Conservation (phyloP, 2,329 filamentous ascomycete species). For the Catunica adiposa region DNA sequence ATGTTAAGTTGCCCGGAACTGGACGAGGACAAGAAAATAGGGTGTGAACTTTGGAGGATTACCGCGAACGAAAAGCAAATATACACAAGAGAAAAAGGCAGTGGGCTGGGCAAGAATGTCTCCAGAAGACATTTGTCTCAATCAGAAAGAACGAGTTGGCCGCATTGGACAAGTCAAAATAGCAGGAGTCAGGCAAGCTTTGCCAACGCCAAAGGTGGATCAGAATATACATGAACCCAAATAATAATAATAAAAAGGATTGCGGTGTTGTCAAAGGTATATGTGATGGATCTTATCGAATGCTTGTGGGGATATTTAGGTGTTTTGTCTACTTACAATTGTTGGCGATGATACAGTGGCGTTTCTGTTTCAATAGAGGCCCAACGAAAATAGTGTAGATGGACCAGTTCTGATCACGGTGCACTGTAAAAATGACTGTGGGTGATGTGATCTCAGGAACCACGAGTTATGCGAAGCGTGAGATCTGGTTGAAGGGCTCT, state of each 20-base stretch:
- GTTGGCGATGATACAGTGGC: not conserved
- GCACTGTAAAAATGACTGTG: not conserved
- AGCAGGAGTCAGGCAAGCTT: constrained; percentile 2
- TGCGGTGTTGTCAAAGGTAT: not conserved
- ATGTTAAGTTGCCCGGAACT: not conserved
- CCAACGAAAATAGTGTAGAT: not conserved
- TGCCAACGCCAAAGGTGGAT: too few species aligned
- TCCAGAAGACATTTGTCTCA: not conserved
- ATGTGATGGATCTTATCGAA: not conserved
- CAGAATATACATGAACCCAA: not conserved
- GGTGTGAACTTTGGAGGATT: not conserved
- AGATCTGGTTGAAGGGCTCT: not conserved
- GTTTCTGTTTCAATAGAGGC: not conserved
- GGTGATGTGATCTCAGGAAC: constrained; percentile 3
- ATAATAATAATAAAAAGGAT: too few species aligned
- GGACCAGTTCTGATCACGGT: not conserved
- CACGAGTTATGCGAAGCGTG: not conserved
- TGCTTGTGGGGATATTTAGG: not conserved
- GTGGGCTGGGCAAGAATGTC: constrained; percentile 1
- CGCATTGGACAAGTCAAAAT: constrained; percentile 10
- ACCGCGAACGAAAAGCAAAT: not conserved
- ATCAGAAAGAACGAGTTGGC: not conserved
- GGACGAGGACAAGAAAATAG: not conserved
- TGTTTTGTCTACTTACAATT: constrained; percentile 1
- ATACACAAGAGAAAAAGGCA: not conserved